Evolutionary conservation across 306 rosid genomes (phyloP), one percentile per base, ranked within the genome.

Genomic region (Fagus sylvatica): DNA sequence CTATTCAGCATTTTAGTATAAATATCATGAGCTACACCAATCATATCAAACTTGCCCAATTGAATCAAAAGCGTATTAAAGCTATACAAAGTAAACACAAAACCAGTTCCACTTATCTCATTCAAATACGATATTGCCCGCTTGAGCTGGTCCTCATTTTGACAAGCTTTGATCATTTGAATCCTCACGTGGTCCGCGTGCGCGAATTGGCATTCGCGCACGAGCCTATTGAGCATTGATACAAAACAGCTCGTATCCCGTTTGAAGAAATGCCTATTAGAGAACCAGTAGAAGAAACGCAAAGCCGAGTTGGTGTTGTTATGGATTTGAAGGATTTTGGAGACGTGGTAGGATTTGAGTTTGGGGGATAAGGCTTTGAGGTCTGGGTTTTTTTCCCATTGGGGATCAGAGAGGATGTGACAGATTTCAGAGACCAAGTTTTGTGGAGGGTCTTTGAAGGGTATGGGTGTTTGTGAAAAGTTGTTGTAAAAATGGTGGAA

Each of bases 201-300:
- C 7, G 64, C 82, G 33, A 79, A 73, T 13, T 43, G 60, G 65
- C 68, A 40, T 7, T 85, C 86, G 1, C n/a, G 36, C 75, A 85
- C 74, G 2, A 85, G 77, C 68, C 88, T 72, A 69, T 85, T 57
- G 66, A 85, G 76, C 81, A 85, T 82, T 37, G 86, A 74, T 36
- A 59, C 42, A 32, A 82, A 85, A 76, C 84, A 82, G 72, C 61
- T 68, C 71, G 79, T 39, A 61, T 81, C 88, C 1, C 69, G 86
- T 39, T 69, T 64, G 75, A 72, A 76, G 5, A 69, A 73, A 43
- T 49, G 81, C 6, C 48, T 73, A 66, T 69, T 76, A 3, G 81
- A 78, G 55, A 85, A 39, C 88, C 88, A 85, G 33, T 30, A 85
- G 79, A 85, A 79, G 80, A 85, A 85, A 17, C 88, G 78, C 72